Percentiles rank a stretch among this genome's conserved stretches.
Conservation (phyloP, 2,329 filamentous ascomycete species). For the Pseudogymnoascus sp. region DNA sequence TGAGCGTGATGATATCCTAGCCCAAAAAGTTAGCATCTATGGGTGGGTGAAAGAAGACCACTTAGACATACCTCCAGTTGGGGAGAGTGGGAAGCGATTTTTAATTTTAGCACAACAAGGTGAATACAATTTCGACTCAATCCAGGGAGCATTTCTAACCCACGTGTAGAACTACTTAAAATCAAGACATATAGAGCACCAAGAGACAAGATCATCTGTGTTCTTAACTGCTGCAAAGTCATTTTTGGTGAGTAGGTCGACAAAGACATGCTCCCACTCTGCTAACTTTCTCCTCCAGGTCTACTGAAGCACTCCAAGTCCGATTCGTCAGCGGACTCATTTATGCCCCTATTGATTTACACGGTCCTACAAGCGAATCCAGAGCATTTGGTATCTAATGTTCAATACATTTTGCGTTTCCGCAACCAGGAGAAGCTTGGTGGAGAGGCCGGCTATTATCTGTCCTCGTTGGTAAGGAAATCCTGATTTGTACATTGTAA, state of each 20-base stretch:
- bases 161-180: slow-evolving; percentile 71
- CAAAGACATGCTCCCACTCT: neutral
- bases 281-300: slow-evolving; percentile 41
- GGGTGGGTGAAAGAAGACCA: slow-evolving; percentile 91
- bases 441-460: slow-evolving; percentile 96
- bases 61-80: slow-evolving; percentile 80
- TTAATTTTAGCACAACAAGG: slow-evolving; percentile 82
- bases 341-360: slow-evolving; percentile 90
- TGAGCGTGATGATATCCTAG: slow-evolving; percentile 88
- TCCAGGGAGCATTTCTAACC: slow-evolving; percentile 21
- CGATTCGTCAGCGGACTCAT: slow-evolving; percentile 92
- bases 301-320: slow-evolving; percentile 85
- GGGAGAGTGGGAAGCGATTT: slow-evolving; percentile 81
- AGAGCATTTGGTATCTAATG: slow-evolving; percentile 91
- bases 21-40: slow-evolving; percentile 96
- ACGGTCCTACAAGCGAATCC: slow-evolving; percentile 92
- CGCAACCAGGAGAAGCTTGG: slow-evolving; percentile 94
- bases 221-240: slow-evolving; percentile 97
- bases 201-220: slow-evolving; percentile 95
- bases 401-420: slow-evolving; percentile 96
- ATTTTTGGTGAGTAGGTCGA: slow-evolving; percentile 69
- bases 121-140: slow-evolving; percentile 28
- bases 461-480: slow-evolving; percentile 72
- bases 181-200: slow-evolving; percentile 97
- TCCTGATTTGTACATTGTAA: neutral